Conservation (phyloP, 2,329 filamentous ascomycete species). For the Penicillium sp. region DNA sequence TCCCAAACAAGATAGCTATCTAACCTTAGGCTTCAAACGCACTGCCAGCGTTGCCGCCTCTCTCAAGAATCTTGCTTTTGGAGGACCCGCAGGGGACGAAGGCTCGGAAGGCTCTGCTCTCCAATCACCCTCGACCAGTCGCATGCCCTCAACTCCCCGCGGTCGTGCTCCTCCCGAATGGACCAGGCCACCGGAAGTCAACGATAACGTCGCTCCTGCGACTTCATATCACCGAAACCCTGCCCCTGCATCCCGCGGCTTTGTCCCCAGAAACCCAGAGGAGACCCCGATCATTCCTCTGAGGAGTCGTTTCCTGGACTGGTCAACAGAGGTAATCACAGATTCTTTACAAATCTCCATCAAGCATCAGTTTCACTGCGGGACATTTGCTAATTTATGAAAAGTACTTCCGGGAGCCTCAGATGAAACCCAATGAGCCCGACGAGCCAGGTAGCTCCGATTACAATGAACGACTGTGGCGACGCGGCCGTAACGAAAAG, state of each 20-base stretch:
- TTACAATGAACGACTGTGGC: conserved; percentile 93
- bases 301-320: conserved; percentile 81
- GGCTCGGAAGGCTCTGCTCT: conserved; percentile 25
- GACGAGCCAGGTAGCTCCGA: conserved; percentile 95
- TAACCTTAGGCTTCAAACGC: conserved; percentile 59
- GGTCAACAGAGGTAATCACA: conserved; percentile 72
- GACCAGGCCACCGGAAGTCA: conserved; percentile 69
- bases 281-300: conserved; percentile 68
- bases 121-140: conserved; percentile 32
- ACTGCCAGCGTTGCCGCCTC: conserved; percentile 65
- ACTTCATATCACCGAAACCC: conserved; percentile 73
- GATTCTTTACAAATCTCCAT: conserved; percentile 14
- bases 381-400: conserved; percentile 29
- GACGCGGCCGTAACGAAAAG: conserved; percentile 84
- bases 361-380: neutral
- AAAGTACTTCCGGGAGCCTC: conserved; percentile 90
- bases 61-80: conserved; percentile 60
- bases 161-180: conserved; percentile 57
- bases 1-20: conserved; percentile 59
- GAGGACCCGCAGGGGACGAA: conserved; percentile 40
- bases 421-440: conserved; percentile 94
- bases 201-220: conserved; percentile 63
- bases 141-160: conserved; percentile 45
- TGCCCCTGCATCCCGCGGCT: conserved; percentile 76
- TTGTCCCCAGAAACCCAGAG: conserved; percentile 60